Evolutionary conservation across 805 yeast genomes (phyloP), one percentile per base, ranked within the genome.

Genomic region (Cyberlindnera mycetangii): DNA sequence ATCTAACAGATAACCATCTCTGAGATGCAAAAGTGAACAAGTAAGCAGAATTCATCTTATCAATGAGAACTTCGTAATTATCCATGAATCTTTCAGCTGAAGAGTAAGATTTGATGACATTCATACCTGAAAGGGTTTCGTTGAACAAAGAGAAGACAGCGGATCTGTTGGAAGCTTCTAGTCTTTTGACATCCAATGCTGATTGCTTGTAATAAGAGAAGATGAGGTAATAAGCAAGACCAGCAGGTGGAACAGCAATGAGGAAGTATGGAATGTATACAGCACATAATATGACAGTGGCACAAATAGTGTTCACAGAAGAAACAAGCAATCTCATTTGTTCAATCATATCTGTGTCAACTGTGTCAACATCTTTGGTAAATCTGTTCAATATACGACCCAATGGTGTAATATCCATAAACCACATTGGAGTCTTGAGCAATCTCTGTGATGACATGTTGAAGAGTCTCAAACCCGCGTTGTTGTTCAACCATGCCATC

Each of bases 361-460:
- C 67, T 14, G 80, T 79, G 59, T 88, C 95, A 1, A 90, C 83
- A 61, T 88, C 96, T 56, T 86, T 86, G 3, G 95, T 87, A 61
- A 88, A 88, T 54, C 96, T 70, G 65, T 86, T 88, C 61, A 89
- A 68, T 47, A 88, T 84, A 56, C 96, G 74, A 4, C 96, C 96
- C 66, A 85, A 71, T 5, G 96, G 96, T 0, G 93, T 84, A 11
- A 87, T 76, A 61, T 89, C 96, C 73, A 87, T 80, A 58, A 80
- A 89, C 11, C 82, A 67, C 90, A 87, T 85, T 39, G 95, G 95
- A 1, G 90, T 79, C 45, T 78, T 79, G 51, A 88, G 67, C 17
- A 88, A 67, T 25, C 69, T 72, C 27, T 71, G 59, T 17, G 81
- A 70, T 7, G 90, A 85, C 43, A 56, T 44, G 30, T 81, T 69